phyloP scores from a whole-genome alignment of 164 flowering plant genomes.

The Sedum album region DNA sequence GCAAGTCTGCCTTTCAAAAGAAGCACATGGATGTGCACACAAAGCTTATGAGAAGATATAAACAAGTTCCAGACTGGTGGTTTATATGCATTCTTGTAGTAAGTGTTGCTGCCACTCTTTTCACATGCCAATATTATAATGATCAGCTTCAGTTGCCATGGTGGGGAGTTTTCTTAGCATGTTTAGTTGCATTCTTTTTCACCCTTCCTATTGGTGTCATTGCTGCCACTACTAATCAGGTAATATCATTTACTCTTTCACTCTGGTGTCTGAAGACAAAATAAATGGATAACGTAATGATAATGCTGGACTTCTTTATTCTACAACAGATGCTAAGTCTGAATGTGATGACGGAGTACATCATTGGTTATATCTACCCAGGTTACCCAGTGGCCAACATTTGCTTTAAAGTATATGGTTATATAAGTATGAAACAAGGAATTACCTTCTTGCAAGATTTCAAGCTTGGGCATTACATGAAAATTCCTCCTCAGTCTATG shows the following conservation, averaged over 20 bases:
- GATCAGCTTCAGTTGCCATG: slow-evolving; percentile 77
- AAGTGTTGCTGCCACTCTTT: slow-evolving; percentile 50
- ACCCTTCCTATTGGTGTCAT: slow-evolving; percentile 84
- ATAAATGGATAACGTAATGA: background rate
- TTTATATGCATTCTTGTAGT: slow-evolving; percentile 45
- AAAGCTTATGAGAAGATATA: slow-evolving; percentile 62
- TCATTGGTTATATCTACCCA: slow-evolving; percentile 76
- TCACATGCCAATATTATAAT: slow-evolving; percentile 56
- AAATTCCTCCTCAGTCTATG: slow-evolving; percentile 84
- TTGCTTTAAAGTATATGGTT: slow-evolving; percentile 87
- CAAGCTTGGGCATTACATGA: slow-evolving; percentile 95
- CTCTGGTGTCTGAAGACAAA: no score
- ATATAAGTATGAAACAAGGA: slow-evolving; percentile 76
- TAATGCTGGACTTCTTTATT: background rate
- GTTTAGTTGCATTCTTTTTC: slow-evolving; percentile 60
- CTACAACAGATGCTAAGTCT: slow-evolving; percentile 45
- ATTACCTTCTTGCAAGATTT: slow-evolving; percentile 75
- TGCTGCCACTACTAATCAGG: slow-evolving; percentile 86
- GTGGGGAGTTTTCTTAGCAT: slow-evolving; percentile 84
- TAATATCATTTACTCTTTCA: slow-evolving; percentile 9
- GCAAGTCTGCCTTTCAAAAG: slow-evolving; percentile 47
- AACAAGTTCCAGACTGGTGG: slow-evolving; percentile 83
- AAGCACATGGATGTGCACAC: slow-evolving; percentile 66
- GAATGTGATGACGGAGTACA: slow-evolving; percentile 66
- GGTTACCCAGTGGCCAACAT: slow-evolving; percentile 81